These are phyloP conservation scores for Neurospora sp. DNA, from an alignment of 2,329 filamentous ascomycete genomes.

Conservation along the genomic window DNA sequence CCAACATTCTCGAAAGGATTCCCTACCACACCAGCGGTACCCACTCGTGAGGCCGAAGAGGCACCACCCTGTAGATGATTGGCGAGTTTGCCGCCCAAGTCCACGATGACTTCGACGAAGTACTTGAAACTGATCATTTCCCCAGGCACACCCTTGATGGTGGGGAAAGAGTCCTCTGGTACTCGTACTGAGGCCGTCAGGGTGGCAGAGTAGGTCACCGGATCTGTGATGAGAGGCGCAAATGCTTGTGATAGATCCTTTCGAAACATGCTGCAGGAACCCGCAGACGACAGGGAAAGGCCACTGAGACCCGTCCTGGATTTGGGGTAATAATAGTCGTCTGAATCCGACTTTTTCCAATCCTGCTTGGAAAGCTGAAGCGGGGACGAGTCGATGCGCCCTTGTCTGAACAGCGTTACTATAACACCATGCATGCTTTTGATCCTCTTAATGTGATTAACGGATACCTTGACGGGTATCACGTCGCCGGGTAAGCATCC, in stretches of 20 bases:
- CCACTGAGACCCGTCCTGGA: constrained; percentile 81
- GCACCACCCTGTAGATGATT: constrained; percentile 60
- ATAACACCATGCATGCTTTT: constrained; percentile 91
- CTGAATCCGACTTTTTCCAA: constrained; percentile 58
- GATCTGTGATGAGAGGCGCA: constrained; percentile 80
- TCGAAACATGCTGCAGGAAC: constrained; percentile 85
- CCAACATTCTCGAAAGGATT: constrained; percentile 29
- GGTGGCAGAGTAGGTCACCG: constrained; percentile 63
- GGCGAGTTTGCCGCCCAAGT: constrained; percentile 78
- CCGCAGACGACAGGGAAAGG: constrained; percentile 74
- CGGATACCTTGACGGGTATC: constrained; percentile 67
- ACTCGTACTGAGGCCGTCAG: constrained; percentile 78
- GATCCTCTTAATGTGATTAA: constrained; percentile 81
- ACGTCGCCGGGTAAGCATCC: constrained; percentile 81
- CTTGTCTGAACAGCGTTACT: constrained; percentile 83
- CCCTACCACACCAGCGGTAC: constrained; percentile 16
- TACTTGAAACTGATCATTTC: constrained; percentile 95
- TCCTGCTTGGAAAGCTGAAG: constrained; percentile 39
- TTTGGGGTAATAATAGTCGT: constrained; percentile 58
- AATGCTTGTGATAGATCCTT: constrained; percentile 90
- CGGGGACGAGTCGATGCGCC: constrained; percentile 70
- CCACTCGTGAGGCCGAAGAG: constrained; percentile 30
- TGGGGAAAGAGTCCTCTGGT: constrained; percentile 85
- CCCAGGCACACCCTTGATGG: constrained; percentile 80
- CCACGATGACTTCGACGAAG: constrained; percentile 83